Percentiles rank a stretch among this genome's conserved stretches.
Conservation (phyloP, 2,329 filamentous ascomycete species). For the Arthrobotrys conoides region DNA sequence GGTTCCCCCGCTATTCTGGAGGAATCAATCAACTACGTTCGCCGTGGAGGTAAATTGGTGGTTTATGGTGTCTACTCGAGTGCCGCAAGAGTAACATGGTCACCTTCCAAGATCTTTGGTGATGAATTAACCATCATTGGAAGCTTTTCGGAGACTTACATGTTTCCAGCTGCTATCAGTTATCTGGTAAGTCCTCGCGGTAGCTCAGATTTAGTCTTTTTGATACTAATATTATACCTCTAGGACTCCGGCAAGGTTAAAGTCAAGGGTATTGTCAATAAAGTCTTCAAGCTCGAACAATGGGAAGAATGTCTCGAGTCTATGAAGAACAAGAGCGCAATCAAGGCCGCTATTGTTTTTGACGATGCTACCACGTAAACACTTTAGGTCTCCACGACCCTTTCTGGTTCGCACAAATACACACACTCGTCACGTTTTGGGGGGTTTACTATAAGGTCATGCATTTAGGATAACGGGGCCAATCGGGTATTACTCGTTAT, state of each 20-base stretch:
- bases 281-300: conserved; percentile 80
- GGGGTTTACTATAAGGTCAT: conserved; percentile 15
- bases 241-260: conserved; percentile 74
- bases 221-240: conserved; percentile 64
- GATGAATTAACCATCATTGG: conserved; percentile 81
- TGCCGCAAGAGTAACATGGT: conserved; percentile 76
- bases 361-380: conserved; percentile 68
- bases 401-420: not conserved
- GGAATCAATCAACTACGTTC: conserved; percentile 79
- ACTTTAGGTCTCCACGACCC: not conserved
- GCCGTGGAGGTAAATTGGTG: conserved; percentile 79
- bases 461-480: conserved; percentile 15
- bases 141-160: conserved; percentile 80
- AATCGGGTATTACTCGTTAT: not conserved
- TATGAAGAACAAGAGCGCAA: conserved; percentile 80
- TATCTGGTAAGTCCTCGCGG: conserved; percentile 67
- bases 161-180: conserved; percentile 75
- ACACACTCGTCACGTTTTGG: not conserved
- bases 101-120: conserved; percentile 79
- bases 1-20: conserved; percentile 79
- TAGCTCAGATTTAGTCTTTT: conserved; percentile 66
- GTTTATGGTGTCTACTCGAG: conserved; percentile 80
- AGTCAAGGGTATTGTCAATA: conserved; percentile 79
- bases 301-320: conserved; percentile 79
- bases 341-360: conserved; percentile 81